A percentile compares a stretch with the other conserved stretches of the same genome.
Evolutionary conservation across 352 stramenopile genomes (phyloP).

Genomic region (Thalassiosira oceanica): DNA sequence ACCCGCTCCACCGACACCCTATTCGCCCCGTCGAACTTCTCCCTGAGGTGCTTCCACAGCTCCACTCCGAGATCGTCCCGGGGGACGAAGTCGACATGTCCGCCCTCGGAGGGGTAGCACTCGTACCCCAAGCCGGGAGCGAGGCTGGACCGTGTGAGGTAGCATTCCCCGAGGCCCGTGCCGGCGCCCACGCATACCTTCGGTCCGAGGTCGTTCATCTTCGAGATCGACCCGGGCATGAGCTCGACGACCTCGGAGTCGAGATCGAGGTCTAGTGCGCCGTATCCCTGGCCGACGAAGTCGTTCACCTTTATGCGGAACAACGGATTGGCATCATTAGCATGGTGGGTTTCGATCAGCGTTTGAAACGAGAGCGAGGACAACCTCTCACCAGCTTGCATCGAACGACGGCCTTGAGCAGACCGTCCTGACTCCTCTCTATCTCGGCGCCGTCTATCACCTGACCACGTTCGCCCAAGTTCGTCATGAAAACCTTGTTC

Average conservation of each 20-base stretch:
- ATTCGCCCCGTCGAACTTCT: slow-evolving; percentile 83
- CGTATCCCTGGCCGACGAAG: slow-evolving; percentile 90
- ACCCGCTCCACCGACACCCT: slow-evolving; percentile 95
- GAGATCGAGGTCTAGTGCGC: slow-evolving; percentile 91
- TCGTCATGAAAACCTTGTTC: slow-evolving; percentile 90
- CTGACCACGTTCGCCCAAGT: slow-evolving; percentile 61
- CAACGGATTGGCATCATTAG: too few relatives aligned
- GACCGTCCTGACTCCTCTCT: slow-evolving; percentile 40
- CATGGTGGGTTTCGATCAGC: too few relatives aligned
- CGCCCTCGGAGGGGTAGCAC: slow-evolving; percentile 72
- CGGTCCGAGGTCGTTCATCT: slow-evolving; percentile 79
- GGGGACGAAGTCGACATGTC: slow-evolving; percentile 93
- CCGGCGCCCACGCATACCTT: slow-evolving; percentile 95
- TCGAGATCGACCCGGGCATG: slow-evolving; percentile 44
- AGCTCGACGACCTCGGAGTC: slow-evolving; percentile 88
- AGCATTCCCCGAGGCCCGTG: slow-evolving; percentile 95
- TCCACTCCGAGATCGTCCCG: slow-evolving; percentile 71
- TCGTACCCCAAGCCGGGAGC: slow-evolving; percentile 36
- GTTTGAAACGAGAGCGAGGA: too few relatives aligned
- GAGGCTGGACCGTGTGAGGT: slow-evolving; percentile 85
- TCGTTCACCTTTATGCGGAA: too few relatives aligned
- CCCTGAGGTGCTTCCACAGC: slow-evolving; percentile 69
- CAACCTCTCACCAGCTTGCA: slow-evolving; percentile 52
- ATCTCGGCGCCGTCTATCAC: slow-evolving; percentile 69
- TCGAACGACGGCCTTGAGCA: slow-evolving; percentile 37